These are phyloP conservation scores for Nothophaeocryptopus gaeumannii DNA, from an alignment of 2,329 filamentous ascomycete genomes.

Conservation along the genomic window DNA sequence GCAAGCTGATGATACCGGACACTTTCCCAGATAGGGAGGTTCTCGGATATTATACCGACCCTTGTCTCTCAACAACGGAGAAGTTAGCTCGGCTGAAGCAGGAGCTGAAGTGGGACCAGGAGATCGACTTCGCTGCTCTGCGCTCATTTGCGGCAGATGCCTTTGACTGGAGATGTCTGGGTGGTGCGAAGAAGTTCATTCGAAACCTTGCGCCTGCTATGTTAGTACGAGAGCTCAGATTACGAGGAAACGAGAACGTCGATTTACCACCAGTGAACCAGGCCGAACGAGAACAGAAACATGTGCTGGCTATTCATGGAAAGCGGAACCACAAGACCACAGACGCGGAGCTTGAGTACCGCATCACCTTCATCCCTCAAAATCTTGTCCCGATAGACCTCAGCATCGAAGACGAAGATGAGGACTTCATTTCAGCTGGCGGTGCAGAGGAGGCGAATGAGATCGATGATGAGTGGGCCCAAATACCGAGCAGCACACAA, in stretches of 20 bases:
- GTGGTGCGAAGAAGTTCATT: slow-evolving; percentile 81
- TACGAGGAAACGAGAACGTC: slow-evolving; percentile 31
- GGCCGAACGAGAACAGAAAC: slow-evolving; percentile 48
- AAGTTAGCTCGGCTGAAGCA: slow-evolving; percentile 55
- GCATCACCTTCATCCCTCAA: slow-evolving; percentile 72
- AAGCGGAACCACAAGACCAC: slow-evolving; percentile 69
- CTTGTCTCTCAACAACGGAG: slow-evolving; percentile 67
- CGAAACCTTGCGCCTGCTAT: slow-evolving; percentile 74
- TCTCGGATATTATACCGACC: slow-evolving; percentile 82
- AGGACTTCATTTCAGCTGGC: slow-evolving; percentile 38
- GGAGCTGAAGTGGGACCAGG: slow-evolving; percentile 59
- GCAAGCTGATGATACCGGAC: slow-evolving; percentile 70
- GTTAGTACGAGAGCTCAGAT: slow-evolving; percentile 58
- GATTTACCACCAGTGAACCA: slow-evolving; percentile 35
- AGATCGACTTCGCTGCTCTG: slow-evolving; percentile 64
- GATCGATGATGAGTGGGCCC: slow-evolving; percentile 25
- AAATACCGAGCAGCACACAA: slow-evolving; percentile 20
- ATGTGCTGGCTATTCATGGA: slow-evolving; percentile 66
- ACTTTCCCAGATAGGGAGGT: slow-evolving; percentile 77
- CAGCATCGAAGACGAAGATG: slow-evolving; percentile 68
- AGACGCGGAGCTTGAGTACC: slow-evolving; percentile 72
- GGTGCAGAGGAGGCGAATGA: slow-evolving; percentile 37
- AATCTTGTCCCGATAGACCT: slow-evolving; percentile 77
- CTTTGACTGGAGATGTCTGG: slow-evolving; percentile 80
- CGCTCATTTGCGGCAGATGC: slow-evolving; percentile 72